Conservation (phyloP, 352 stramenopile genomes). For the Phytophthora syringae region DNA sequence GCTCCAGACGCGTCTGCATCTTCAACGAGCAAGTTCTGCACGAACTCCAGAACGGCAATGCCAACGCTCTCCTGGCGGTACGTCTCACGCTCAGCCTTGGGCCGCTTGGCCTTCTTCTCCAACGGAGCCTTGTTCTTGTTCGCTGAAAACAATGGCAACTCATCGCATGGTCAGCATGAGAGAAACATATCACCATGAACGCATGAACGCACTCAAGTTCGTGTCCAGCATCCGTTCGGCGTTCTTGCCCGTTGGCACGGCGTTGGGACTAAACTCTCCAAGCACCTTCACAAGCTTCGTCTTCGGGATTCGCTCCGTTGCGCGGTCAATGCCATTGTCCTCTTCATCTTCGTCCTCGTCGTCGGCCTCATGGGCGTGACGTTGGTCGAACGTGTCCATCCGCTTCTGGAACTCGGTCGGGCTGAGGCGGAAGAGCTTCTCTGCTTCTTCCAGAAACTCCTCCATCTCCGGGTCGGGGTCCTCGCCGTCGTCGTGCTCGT, state of each 20-base stretch:
- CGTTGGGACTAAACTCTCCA: slow-evolving; percentile 59
- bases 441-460: slow-evolving; percentile 74
- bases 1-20: slow-evolving; percentile 63
- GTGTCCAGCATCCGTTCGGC: slow-evolving; percentile 52
- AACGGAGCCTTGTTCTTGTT: slow-evolving; percentile 72
- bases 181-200: slow-evolving; percentile 1
- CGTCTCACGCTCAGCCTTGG: slow-evolving; percentile 66
- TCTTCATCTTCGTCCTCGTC: slow-evolving; percentile 38
- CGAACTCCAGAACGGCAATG: slow-evolving; percentile 65
- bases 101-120: slow-evolving; percentile 75
- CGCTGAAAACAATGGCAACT: slow-evolving; percentile 41
- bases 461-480: slow-evolving; percentile 62
- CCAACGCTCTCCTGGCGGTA: slow-evolving; percentile 80
- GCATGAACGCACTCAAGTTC: slow-evolving; percentile 47
- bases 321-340: slow-evolving; percentile 64
- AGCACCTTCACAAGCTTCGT: slow-evolving; percentile 77
- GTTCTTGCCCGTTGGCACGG: slow-evolving; percentile 46
- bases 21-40: slow-evolving; percentile 74
- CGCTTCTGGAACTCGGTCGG: slow-evolving; percentile 69
- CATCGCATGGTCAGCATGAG: slow-evolving; percentile 4
- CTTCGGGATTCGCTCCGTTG: slow-evolving; percentile 72
- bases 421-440: slow-evolving; percentile 69
- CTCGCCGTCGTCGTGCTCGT: slow-evolving; percentile 46
- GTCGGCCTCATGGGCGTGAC: slow-evolving; percentile 37
- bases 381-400: slow-evolving; percentile 58